Base-by-base conservation (phyloP, 768 basidiomycete species). In the Fomitopsis pulvina region DNA sequence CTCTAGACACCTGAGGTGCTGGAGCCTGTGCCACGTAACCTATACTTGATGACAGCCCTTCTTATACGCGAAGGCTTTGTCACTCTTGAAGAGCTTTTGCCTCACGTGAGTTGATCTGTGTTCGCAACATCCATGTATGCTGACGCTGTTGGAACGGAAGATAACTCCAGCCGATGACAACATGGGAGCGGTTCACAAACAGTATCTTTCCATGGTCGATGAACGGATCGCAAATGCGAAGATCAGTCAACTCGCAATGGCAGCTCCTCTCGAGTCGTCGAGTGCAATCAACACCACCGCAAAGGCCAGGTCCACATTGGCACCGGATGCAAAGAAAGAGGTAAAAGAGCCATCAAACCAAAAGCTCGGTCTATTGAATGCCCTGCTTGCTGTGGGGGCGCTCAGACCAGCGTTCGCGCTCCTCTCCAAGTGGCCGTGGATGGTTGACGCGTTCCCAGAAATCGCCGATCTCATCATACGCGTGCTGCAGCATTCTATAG, bases 31-130 rank as follows among this genome's bases (percentile, higher is more conserved):
- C 87, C 91, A 0, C 81, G 77, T 56, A 83, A 79, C 50, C 72
- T 98, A 12, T 89, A 87, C 58, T 75, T 93, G 29, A 77, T 86
- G 20, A 82, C 92, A 0, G 94, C 94, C 5, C 70, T 98, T 11
- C 71, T 98, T 32, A 89, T 98, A 56, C 85, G 89, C 22, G 89
- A 97, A 67, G 87, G 87, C 2, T 87, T 94, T 61, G 78, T 98
- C 49, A 78, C 83, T 2, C 67, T 95, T 8, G 84, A 92, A 61
- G 95, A 96, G 62, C 67, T 99, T 10, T 92, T 92, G 68, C 81
- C 88, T n/a, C 94, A 98, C 69, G 92, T 94, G 61, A 57, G 84
- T 68, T 37, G 43, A 28, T 37, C 28, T 34, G 42, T 25, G 10
- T 27, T 48, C 39, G 54, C 16, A 47, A 11, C 30, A 37, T 47